Base-by-base conservation (phyloP, 2,329 filamentous ascomycete genomes). In the Ceratocystis colombiana region DNA sequence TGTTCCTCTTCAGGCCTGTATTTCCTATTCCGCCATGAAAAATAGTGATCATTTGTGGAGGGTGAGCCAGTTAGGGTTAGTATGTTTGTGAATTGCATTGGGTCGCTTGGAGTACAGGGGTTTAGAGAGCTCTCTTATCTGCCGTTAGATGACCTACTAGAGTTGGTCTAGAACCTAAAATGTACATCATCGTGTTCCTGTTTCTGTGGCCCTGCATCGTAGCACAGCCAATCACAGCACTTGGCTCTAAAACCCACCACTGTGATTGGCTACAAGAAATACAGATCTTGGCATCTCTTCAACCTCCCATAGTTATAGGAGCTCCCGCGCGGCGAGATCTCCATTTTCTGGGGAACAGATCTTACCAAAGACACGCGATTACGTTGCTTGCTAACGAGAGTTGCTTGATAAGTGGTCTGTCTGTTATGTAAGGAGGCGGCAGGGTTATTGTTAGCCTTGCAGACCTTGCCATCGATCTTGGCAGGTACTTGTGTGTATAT, bases 391-490 rank as follows among this genome's bases (percentile, higher is more conserved):
- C n/a, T n/a, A 17, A 59, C 3, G 15, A 20, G 2, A 25, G n/a
- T 22, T 10, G 10, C 46, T 10, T 8, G 46, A 57, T 30, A 57
- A 33, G 28, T 59, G 53, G 28, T n/a, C 28, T 33, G 12, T 59
- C n/a, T 59, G 25, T 22, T 7, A 17, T 5, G 25, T 59, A 33
- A 12, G 53, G 12, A 7, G 22, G 25, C 17, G 53, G 53, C 53
- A 8, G 22, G 28, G 15, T n/a, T 12, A 3, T 33, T 50, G n/a
- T 20, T 8, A 33, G 22, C 20, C 15, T 7, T 53, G 28, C 10
- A 33, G 28, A n/a, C 53, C 53, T 59, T 59, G 53, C 53, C 53
- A n/a, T 59, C 5, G 53, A 59, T 6, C 53, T 59, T 59, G 53
- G 53, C 28, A 59, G 28, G 28, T 17, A n/a, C 17, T 33, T n/a